Evolutionary conservation across 768 basidiomycete species (phyloP).

Genomic region (Russula dissimulans): DNA sequence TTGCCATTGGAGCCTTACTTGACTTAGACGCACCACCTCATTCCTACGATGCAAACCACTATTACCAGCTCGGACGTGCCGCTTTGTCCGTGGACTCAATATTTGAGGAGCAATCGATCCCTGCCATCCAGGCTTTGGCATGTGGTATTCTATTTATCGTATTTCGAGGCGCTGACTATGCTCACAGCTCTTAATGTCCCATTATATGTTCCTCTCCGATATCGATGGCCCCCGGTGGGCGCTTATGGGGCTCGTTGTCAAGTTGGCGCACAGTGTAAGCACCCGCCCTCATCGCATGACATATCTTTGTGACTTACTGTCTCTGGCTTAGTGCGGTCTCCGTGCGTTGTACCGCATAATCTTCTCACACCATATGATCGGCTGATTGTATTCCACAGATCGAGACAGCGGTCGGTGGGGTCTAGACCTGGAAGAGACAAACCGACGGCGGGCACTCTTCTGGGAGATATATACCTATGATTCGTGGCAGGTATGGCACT

Average conservation of each 20-base stretch:
- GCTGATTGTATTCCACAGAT: slow-evolving; percentile 33
- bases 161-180: slow-evolving; percentile 21
- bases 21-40: slow-evolving; percentile 48
- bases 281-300: slow-evolving; percentile 14
- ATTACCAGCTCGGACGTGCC: slow-evolving; percentile 51
- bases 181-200: slow-evolving; percentile 45
- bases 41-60: slow-evolving; percentile 46
- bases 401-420: slow-evolving; percentile 63
- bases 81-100: slow-evolving; percentile 54
- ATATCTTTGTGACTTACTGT: slow-evolving; percentile 18
- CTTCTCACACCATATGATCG: slow-evolving; percentile 8
- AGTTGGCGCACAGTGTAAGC: slow-evolving; percentile 58
- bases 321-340: slow-evolving; percentile 13
- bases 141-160: slow-evolving; percentile 20
- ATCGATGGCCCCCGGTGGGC: slow-evolving; percentile 57
- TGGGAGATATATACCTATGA: slow-evolving; percentile 63
- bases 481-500: slow-evolving; percentile 50
- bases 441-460: slow-evolving; percentile 48
- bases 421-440: slow-evolving; percentile 44
- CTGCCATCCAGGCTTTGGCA: slow-evolving; percentile 59
- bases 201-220: slow-evolving; percentile 39
- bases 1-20: slow-evolving; percentile 54
- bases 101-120: slow-evolving; percentile 53
- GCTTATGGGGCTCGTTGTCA: slow-evolving; percentile 60
- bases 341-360: slow-evolving; percentile 51